phyloP scores from a whole-genome alignment of 164 flowering plant species.

The Piper betle region DNA sequence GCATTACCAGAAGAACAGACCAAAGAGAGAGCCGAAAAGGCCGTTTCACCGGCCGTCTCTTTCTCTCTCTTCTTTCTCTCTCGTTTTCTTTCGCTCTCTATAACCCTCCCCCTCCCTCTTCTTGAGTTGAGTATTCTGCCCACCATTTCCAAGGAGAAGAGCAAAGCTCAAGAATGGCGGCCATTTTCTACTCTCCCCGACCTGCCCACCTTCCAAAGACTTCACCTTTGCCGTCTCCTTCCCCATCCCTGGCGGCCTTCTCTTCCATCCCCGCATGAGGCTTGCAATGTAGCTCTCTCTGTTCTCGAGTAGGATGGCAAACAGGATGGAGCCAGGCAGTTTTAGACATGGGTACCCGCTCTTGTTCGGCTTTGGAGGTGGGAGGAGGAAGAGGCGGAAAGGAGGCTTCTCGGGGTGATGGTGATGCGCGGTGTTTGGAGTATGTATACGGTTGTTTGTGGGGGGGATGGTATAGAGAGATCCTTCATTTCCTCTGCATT shows the following conservation, averaged over 20 bases:
- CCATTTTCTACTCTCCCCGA: conserved; percentile 15
- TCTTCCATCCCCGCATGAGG: background rate
- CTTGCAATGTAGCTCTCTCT: conserved; percentile 7
- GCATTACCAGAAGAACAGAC: conserved; percentile 16
- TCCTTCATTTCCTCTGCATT: conserved; percentile 17
- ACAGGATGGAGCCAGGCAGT: conserved; percentile 80
- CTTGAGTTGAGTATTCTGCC: too few species aligned
- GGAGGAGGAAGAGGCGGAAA: background rate
- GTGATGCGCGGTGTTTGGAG: background rate
- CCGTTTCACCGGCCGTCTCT: conserved; percentile 39
- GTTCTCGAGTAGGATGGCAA: conserved; percentile 51
- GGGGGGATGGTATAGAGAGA: conserved; percentile 18
- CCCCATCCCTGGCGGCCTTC: background rate
- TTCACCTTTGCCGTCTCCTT: background rate
- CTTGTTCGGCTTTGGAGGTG: conserved; percentile 2
- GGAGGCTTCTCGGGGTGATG: background rate
- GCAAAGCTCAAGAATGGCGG: conserved; percentile 5
- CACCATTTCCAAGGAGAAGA: background rate
- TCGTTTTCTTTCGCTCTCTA: too few species aligned
- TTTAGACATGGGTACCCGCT: conserved; percentile 2
- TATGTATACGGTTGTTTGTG: conserved; percentile 9
- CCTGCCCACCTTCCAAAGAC: conserved; percentile 7
- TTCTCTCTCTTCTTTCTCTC: conserved; percentile 4
- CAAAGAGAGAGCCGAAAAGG: conserved; percentile 44
- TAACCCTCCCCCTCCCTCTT: too few species aligned